These are phyloP conservation scores for Pterocarpus santalinus DNA, from an alignment of 306 rosid genomes.

Conservation along the genomic window DNA sequence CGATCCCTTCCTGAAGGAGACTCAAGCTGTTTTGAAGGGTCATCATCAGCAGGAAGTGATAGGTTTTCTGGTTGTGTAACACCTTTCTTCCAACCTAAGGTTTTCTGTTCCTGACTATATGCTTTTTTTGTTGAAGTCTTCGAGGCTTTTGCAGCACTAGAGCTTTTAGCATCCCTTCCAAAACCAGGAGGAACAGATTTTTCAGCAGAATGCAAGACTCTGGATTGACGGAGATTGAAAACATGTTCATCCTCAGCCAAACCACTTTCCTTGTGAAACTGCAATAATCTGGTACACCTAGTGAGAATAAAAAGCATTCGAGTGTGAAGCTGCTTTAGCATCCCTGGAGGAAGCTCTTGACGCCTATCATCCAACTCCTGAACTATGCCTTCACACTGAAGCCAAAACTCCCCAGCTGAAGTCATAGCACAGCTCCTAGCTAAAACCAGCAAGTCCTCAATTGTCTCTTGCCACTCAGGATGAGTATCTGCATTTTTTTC, in stretches of 20 bases:
- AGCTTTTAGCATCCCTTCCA: conserved; percentile 70
- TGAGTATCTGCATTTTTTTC: conserved; percentile 91
- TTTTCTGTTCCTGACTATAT: conserved; percentile 90
- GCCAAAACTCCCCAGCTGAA: conserved; percentile 94
- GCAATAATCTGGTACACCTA: conserved; percentile 94
- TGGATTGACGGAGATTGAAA: conserved; percentile 82
- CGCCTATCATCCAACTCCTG: conserved; percentile 99
- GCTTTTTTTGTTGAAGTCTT: conserved; percentile 80
- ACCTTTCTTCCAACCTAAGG: conserved; percentile 74
- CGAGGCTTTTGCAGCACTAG: conserved; percentile 62
- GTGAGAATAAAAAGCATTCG: conserved; percentile 97
- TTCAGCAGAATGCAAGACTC: conserved; percentile 74
- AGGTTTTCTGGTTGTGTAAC: conserved; percentile 53
- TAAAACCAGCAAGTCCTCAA: conserved; percentile 94
- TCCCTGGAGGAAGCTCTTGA: conserved; percentile 93
- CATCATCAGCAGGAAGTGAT: conserved; percentile 59
- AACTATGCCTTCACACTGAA: conserved; percentile 97
- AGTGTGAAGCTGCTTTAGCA: conserved; percentile 93
- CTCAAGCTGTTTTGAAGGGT: conserved; percentile 60
- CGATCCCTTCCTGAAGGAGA: conserved; percentile 74
- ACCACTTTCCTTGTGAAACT: conserved; percentile 94
- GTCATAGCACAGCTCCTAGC: conserved; percentile 98
- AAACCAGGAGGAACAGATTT: conserved; percentile 71
- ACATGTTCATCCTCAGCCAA: conserved; percentile 91
- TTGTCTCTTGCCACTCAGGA: conserved; percentile 97